phyloP scores from a whole-genome alignment of 106 monocot species.

The Phalaenopsis aphrodite region DNA sequence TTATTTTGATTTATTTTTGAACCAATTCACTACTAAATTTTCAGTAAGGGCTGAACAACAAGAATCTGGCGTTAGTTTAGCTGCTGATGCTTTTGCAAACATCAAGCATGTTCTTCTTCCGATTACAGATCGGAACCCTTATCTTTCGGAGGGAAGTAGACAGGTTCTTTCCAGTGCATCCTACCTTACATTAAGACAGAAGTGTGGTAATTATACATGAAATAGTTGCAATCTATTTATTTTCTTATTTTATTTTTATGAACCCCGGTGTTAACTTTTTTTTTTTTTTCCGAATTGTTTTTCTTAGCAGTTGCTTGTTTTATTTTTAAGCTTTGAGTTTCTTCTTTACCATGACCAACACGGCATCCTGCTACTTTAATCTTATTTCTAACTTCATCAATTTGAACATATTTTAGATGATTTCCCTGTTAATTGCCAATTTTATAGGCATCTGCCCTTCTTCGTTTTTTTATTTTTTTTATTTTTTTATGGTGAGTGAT shows the following conservation, averaged over 20 bases:
- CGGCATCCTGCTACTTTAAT: not conserved
- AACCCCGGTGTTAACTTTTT: not conserved
- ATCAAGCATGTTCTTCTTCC: slow-evolving; percentile 30
- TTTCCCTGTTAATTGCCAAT: not conserved
- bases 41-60: slow-evolving; percentile 19
- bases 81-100: slow-evolving; percentile 25
- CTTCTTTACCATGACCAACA: not conserved
- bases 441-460: too few species aligned
- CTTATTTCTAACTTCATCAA: not conserved
- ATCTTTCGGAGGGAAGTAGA: slow-evolving; percentile 26
- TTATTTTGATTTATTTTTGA: not conserved
- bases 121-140: slow-evolving; percentile 27
- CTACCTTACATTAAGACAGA: not conserved
- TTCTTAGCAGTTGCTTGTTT: not conserved
- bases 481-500: too few species aligned
- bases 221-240: not conserved
- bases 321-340: not conserved
- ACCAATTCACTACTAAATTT: slow-evolving; percentile 4
- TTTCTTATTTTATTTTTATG: not conserved
- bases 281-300: not conserved
- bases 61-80: slow-evolving; percentile 15
- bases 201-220: not conserved
- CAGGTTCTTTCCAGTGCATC: slow-evolving; percentile 12
- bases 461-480: too few species aligned
- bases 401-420: not conserved